Evolutionary conservation across 495 filamentous ascomycete genomes (phyloP).

Genomic region (Penicillium paradoxum): DNA sequence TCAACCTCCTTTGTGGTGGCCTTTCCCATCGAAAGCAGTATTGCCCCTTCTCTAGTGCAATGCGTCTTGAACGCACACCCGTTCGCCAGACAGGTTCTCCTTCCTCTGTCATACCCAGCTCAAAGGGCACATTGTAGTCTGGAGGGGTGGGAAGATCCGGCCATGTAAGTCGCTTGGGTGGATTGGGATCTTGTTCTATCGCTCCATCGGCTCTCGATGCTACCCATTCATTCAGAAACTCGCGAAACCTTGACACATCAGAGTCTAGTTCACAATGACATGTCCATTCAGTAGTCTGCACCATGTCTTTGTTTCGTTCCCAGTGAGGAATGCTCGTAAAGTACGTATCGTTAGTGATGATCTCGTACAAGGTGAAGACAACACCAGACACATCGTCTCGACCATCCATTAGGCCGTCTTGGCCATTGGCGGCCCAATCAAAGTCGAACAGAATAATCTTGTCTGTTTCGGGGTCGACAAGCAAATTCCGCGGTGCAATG

Average conservation of each 20-base stretch:
- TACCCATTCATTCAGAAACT: conserved; percentile 21
- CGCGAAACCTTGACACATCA: conserved; percentile 18
- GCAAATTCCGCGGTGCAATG: conserved; percentile 34
- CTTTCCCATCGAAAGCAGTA: conserved; percentile 23
- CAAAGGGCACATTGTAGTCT: conserved; percentile 19
- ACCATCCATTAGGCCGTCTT: conserved; percentile 14
- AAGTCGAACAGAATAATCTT: conserved; percentile 40
- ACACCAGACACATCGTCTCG: conserved; percentile 36
- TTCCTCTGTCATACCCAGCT: conserved; percentile 8
- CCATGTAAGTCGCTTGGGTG: conserved; percentile 17
- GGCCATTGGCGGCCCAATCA: conserved; percentile 22
- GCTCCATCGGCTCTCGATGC: conserved; percentile 12
- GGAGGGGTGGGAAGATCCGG: conserved; percentile 12
- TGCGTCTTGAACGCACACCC: conserved; percentile 11
- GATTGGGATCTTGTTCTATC: conserved; percentile 19
- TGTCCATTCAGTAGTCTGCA: conserved; percentile 19
- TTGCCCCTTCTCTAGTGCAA: conserved; percentile 18
- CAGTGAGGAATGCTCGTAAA: conserved; percentile 17
- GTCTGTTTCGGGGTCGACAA: conserved; percentile 28
- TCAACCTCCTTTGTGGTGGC: conserved; percentile 17
- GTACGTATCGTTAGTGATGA: conserved; percentile 33
- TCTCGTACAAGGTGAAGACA: conserved; percentile 36
- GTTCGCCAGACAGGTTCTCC: conserved; percentile 14
- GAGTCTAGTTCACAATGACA: conserved; percentile 18
- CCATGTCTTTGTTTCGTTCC: conserved; percentile 16